A percentile compares a stretch with the other conserved stretches of the same genome.
phyloP scores from a whole-genome alignment of 371 early-diverging fungal species.

The Syncephalastrum monosporum region DNA sequence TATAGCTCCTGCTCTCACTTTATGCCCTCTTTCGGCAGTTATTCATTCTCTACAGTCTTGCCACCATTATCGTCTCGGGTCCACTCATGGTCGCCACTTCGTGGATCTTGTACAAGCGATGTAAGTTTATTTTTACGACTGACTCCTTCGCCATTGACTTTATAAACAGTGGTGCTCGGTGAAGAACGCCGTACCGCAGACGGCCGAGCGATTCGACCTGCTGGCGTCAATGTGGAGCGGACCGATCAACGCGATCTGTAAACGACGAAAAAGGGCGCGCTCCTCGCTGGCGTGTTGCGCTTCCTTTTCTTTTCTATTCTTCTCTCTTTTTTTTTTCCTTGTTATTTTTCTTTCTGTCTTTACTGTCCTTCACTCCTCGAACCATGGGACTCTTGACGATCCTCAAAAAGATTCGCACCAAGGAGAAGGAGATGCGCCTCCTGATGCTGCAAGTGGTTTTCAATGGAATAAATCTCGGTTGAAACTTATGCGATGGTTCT shows the following conservation, averaged over 20 bases:
- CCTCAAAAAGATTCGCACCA: slow-evolving; percentile 80
- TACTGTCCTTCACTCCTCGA: not conserved
- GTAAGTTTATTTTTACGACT: slow-evolving; percentile 13
- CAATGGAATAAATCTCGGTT: slow-evolving; percentile 1
- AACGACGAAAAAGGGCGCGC: too few species aligned
- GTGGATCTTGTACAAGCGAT: slow-evolving; percentile 49
- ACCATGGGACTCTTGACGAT: slow-evolving; percentile 96
- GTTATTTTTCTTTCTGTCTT: not conserved
- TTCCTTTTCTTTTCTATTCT: not conserved
- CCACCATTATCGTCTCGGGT: slow-evolving; percentile 44
- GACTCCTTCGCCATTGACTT: not conserved
- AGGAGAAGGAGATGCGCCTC: slow-evolving; percentile 89
- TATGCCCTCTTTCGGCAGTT: too few species aligned
- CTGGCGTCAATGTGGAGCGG: slow-evolving; percentile 23
- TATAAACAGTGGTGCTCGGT: slow-evolving; percentile 34
- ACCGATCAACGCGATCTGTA: too few species aligned
- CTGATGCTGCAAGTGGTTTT: slow-evolving; percentile 73
- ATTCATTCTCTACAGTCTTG: slow-evolving; percentile 23
- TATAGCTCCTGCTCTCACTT: too few species aligned
- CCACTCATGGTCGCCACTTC: slow-evolving; percentile 42
- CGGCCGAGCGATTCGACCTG: slow-evolving; percentile 39
- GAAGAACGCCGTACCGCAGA: slow-evolving; percentile 38
- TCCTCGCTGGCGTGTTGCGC: too few species aligned
- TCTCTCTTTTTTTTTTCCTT: slow-evolving; percentile 1
- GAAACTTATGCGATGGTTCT: not conserved